Base-by-base conservation (phyloP, 2,329 filamentous ascomycete genomes). In the Fusarium secorum region DNA sequence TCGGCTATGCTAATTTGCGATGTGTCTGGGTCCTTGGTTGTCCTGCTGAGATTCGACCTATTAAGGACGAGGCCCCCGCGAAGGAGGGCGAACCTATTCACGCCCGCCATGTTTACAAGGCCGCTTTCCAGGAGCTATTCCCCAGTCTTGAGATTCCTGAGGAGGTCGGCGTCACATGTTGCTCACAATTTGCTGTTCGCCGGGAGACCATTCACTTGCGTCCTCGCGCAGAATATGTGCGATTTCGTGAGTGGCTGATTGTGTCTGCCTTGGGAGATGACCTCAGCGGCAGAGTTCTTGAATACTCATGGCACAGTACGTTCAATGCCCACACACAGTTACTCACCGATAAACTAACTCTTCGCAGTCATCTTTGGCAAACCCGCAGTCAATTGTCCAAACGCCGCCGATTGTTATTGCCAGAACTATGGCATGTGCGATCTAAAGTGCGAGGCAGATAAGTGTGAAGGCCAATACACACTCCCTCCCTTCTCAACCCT, bases 251-350 rank as follows among this genome's bases (percentile, higher is more conserved):
- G 48, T 91, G 89, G 90, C 70, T 91, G 42, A 74, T 89, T n/a
- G 81, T 83, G 14, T 89, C 88, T 5, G 78, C 84, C 8, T 76
- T 88, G 54, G 82, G 82, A 9, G 88, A 90, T 74, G 83, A 83
- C 22, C 78, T 86, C 30, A 88, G 85, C 32, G 89, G 89, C 4
- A 81, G 89, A 26, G 84, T 91, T 5, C 85, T 90, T 76, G 89
- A 91, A 75, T 91, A 90, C 72, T 78, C 89, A 22, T 92, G 89
- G 89, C 90, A 91, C 76, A 84, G 88, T 77, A 83, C 85, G 77
- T 87, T 83, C 6, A 13, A 28, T 18, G 2, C 22, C 10, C 22
- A 4, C 8, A 11, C 6, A 4, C 17, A 14, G 4, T 24, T 15
- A 10, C 26, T 22, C 18, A 2, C 24, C 3, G 10, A 39, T 14